Percentiles rank a stretch among this genome's conserved stretches.
These are phyloP conservation scores for Lactifluus pinguis DNA, from an alignment of 768 basidiomycete species.

Conservation along the genomic window DNA sequence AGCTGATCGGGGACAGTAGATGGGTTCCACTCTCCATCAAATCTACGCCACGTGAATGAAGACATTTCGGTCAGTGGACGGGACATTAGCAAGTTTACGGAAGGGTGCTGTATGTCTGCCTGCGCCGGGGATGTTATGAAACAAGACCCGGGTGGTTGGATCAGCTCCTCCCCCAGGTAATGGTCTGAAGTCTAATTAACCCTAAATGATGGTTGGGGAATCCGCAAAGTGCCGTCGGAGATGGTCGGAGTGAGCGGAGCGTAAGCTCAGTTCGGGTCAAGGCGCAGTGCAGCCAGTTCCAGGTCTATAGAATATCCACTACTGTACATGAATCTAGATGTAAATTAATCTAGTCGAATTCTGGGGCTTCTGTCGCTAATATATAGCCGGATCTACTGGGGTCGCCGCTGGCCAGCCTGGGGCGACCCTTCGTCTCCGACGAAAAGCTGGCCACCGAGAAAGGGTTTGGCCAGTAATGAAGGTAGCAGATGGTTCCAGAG, in stretches of 20 bases:
- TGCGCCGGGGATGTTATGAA: not conserved
- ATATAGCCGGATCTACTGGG: constrained; percentile 33
- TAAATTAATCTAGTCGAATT: not conserved
- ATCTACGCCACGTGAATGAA: not conserved
- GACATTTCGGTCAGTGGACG: not conserved
- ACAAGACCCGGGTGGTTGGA: constrained; percentile 16
- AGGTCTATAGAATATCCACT: not conserved
- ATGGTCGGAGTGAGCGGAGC: not conserved
- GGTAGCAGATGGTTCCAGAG: constrained; percentile 42
- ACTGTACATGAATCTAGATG: not conserved
- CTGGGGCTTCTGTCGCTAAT: constrained; percentile 23
- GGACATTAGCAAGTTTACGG: not conserved
- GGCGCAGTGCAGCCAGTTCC: not conserved
- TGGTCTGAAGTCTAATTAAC: constrained; percentile 30
- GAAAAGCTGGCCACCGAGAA: constrained; percentile 36
- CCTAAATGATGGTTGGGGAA: not conserved
- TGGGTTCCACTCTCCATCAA: not conserved
- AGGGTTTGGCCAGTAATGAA: constrained; percentile 59
- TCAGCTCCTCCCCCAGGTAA: constrained; percentile 30
- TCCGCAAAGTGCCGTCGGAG: not conserved
- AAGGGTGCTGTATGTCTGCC: not conserved
- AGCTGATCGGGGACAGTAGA: not conserved
- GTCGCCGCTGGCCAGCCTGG: constrained; percentile 34
- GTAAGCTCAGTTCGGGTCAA: not conserved
- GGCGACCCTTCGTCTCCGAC: constrained; percentile 26